These are phyloP conservation scores for Diaporthe batatas DNA, from an alignment of 2,329 filamentous ascomycete species.

Conservation along the genomic window DNA sequence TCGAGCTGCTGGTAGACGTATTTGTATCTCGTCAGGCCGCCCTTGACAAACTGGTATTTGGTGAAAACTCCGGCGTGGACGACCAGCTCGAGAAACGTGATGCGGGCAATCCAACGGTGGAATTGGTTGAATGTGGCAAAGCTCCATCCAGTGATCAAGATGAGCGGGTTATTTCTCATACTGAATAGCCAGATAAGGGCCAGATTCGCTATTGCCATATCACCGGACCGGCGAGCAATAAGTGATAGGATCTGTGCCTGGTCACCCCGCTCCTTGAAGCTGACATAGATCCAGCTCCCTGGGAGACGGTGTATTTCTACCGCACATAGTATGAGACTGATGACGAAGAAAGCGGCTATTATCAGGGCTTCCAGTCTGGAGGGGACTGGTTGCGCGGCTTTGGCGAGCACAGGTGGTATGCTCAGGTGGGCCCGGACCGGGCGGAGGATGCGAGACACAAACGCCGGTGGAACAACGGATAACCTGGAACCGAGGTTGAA, in stretches of 20 bases:
- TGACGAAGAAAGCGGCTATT: conserved; percentile 52
- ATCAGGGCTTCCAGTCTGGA: conserved; percentile 52
- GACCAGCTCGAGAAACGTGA: conserved; percentile 72
- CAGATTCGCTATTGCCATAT: conserved; percentile 74
- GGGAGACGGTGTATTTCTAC: conserved; percentile 55
- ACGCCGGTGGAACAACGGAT: background rate
- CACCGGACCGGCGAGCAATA: conserved; percentile 73
- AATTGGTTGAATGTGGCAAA: conserved; percentile 76
- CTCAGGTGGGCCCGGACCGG: conserved; percentile 1
- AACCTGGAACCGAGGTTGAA: background rate
- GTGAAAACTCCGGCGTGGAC: conserved; percentile 70
- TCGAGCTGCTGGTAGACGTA: background rate
- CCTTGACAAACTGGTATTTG: conserved; percentile 26
- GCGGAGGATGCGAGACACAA: background rate
- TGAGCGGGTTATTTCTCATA: conserved; percentile 74
- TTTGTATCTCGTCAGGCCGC: conserved; percentile 3
- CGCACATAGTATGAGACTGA: conserved; percentile 55
- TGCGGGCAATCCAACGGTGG: conserved; percentile 75
- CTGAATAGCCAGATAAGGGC: conserved; percentile 76
- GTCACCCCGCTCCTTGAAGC: conserved; percentile 7
- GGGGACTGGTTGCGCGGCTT: background rate
- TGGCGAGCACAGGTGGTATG: background rate
- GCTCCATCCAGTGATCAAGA: conserved; percentile 78
- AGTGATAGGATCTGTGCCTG: conserved; percentile 52
- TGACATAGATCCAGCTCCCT: conserved; percentile 57